Evolutionary conservation across 208 protist genomes (phyloP), one percentile per base, ranked within the genome.

Genomic region (Leishmania arabica): DNA sequence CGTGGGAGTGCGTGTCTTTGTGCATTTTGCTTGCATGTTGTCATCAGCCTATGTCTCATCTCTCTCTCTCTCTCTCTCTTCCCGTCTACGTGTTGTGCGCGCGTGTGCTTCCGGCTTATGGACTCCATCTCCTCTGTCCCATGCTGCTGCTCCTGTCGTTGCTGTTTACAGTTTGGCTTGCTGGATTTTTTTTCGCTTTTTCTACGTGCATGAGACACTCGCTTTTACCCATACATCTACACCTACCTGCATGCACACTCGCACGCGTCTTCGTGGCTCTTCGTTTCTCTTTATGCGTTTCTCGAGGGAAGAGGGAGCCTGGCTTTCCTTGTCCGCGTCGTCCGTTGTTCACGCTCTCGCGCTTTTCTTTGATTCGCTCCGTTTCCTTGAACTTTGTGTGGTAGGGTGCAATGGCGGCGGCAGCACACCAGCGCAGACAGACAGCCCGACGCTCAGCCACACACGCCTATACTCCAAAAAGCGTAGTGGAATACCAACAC

Each of bases 361-460:
- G 19, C 54, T 77, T 82, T 79, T 85, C 58, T 77, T 78, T 82
- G 27, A 37, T 53, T 80, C 66, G 73, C 37, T 47, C 7, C 47
- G 27, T 54, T 78, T 79, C 75, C 19, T 68, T 78, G 69, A 73
- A 19, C 42, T 2, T 73, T 9, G 27, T 34, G 45, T 37, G 31
- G 21, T 17, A 54, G 13, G 21, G 47, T 53, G 69, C 19, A 73
- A 17, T 51, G 21, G 27, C 45, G 21, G 27, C 42, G 47, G 45
- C 27, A 9, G 45, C 40, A 73, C 21, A 21, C 45, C 69, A 47
- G 15, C 27, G 69, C 69, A 73, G 9, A 37, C 65, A 24, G 19
- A 71, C 45, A 73, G 40, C 40, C 40, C 40, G 34, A 47, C 66
- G 21, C 3, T 27, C 40, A 49, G 69, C 24, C 5, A 34, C 42